Conservation (phyloP, 352 stramenopile species). For the Aphanomyces cochlioides region DNA sequence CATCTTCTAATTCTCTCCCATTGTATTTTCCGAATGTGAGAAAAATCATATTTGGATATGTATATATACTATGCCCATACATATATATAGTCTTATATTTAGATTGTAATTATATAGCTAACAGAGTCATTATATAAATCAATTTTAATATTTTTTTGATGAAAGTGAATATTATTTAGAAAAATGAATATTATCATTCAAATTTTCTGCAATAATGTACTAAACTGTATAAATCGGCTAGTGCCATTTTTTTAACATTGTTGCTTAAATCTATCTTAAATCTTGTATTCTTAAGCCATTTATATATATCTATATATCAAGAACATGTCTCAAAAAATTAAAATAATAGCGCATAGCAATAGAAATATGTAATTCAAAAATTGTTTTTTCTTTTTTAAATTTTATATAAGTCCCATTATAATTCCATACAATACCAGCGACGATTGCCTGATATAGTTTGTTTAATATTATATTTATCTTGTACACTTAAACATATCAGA, state of each 20-base stretch:
- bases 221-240: constrained; percentile 9
- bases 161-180: constrained; percentile 6
- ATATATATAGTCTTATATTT: constrained; percentile 2
- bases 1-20: constrained; percentile 1
- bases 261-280: constrained; percentile 6
- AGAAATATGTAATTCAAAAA: no score
- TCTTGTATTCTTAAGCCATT: no score
- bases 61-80: constrained; percentile 1
- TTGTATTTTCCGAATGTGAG: constrained; percentile 8
- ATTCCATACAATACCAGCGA: neutral
- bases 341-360: no score
- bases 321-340: no score
- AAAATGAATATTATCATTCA: constrained; percentile 11
- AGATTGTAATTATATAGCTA: constrained; percentile 2
- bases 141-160: constrained; percentile 9
- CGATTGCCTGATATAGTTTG: neutral
- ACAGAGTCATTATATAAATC: constrained; percentile 1
- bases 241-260: neutral
- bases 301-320: no score
- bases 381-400: no score
- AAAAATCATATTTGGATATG: constrained; percentile 6
- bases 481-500: constrained; percentile 9
- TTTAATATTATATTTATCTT: constrained; percentile 6
- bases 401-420: no score
- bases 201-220: constrained; percentile 4